These are phyloP conservation scores for Penicillium bialowiezense DNA, from an alignment of 495 filamentous ascomycete species.

Conservation along the genomic window DNA sequence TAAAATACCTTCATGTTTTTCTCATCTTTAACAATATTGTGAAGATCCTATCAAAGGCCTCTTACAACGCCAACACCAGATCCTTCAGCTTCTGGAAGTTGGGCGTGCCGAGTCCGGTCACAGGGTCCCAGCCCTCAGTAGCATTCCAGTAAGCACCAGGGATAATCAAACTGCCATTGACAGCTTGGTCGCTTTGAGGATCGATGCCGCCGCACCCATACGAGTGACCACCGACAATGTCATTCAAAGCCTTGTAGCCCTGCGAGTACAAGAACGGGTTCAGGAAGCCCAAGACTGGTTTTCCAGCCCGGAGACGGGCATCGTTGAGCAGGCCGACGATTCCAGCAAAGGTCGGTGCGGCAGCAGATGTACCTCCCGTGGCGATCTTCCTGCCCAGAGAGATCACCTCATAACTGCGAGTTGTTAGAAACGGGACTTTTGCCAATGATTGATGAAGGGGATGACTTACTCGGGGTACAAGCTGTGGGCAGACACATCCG, in stretches of 20 bases:
- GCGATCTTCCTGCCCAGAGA: slow-evolving; percentile 27
- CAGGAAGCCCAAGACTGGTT: slow-evolving; percentile 49
- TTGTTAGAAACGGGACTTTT: too few relatives aligned
- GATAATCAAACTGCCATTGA: slow-evolving; percentile 25
- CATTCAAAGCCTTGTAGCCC: slow-evolving; percentile 28
- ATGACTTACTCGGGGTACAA: slow-evolving; percentile 36
- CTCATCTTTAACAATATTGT: too few relatives aligned
- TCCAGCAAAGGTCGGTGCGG: slow-evolving; percentile 45
- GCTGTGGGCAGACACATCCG: slow-evolving; percentile 62
- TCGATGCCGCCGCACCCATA: slow-evolving; percentile 30
- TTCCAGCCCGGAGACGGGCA: slow-evolving; percentile 43
- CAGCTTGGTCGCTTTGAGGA: slow-evolving; percentile 21
- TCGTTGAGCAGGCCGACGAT: slow-evolving; percentile 51
- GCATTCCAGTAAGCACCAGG: slow-evolving; percentile 35
- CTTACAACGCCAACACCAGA: slow-evolving; percentile 25
- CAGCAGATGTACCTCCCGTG: slow-evolving; percentile 51
- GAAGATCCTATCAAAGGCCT: too few relatives aligned
- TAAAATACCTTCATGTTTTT: too few relatives aligned
- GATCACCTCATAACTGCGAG: slow-evolving; percentile 22
- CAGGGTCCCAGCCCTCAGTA: slow-evolving; percentile 46
- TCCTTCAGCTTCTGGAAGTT: slow-evolving; percentile 36
- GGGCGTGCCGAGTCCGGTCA: slow-evolving; percentile 46
- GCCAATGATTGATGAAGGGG: too few relatives aligned
- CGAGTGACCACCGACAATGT: slow-evolving; percentile 28
- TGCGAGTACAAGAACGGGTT: slow-evolving; percentile 49